Evolutionary conservation across 768 basidiomycete genomes (phyloP).

Genomic region (Suillus paluster): DNA sequence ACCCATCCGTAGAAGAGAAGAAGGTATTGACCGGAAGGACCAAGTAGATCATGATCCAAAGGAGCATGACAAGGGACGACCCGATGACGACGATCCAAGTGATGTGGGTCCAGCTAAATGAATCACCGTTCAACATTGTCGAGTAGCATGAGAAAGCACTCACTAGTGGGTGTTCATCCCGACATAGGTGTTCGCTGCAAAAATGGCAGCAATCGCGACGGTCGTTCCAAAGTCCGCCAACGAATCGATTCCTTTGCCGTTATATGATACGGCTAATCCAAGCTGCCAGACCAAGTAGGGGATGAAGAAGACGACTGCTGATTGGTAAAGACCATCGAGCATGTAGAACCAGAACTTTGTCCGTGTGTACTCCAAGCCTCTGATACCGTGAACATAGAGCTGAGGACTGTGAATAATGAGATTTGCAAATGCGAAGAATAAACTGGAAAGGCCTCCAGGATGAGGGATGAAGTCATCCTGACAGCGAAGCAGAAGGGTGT

Average conservation of each 20-base stretch:
- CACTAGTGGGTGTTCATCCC: conserved; percentile 90
- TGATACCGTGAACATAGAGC: conserved; percentile 93
- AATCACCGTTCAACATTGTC: conserved; percentile 9
- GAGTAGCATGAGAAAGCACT: conserved; percentile 41
- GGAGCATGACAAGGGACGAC: conserved; percentile 77
- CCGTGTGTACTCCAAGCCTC: conserved; percentile 91
- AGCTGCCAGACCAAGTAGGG: conserved; percentile 77
- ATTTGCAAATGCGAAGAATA: conserved; percentile 83
- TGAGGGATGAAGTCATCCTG: conserved; percentile 49
- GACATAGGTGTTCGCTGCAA: conserved; percentile 88
- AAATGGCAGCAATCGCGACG: conserved; percentile 83
- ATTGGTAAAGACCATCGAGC: conserved; percentile 94
- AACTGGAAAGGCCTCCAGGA: conserved; percentile 69
- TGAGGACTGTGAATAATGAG: conserved; percentile 83
- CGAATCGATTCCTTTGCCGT: conserved; percentile 78
- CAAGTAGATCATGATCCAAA: conserved; percentile 92
- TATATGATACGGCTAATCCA: conserved; percentile 70
- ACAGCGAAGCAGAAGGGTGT: conserved; percentile 58
- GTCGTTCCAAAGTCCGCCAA: conserved; percentile 92
- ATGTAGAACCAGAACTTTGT: conserved; percentile 94
- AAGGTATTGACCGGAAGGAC: conserved; percentile 76
- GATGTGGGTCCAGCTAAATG: conserved; percentile 74
- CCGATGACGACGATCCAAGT: conserved; percentile 84
- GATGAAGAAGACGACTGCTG: conserved; percentile 83
- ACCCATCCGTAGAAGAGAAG: conserved; percentile 72